Conservation (phyloP, 805 yeast genomes). For the Spencermartinsiella europaea region DNA sequence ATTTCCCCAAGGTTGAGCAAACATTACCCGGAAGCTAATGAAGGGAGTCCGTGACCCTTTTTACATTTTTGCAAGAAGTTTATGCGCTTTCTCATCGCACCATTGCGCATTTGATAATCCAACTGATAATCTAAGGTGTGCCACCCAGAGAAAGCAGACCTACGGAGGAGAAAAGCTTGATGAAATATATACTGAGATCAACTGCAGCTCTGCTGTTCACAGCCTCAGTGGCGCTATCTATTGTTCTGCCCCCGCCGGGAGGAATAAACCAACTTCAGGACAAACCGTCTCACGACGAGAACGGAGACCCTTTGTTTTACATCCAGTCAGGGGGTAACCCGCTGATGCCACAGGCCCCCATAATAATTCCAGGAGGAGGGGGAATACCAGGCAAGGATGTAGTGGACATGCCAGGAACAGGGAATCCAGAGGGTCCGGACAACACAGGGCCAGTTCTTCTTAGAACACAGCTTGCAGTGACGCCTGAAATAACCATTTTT, state of each 20-base stretch:
- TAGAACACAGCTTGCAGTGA: constrained; percentile 38
- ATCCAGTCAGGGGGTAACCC: constrained; percentile 8
- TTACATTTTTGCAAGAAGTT: no score
- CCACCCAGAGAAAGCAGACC: no score
- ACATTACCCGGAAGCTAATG: no score
- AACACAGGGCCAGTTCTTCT: constrained; percentile 29
- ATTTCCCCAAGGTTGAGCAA: no score
- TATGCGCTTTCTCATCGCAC: no score
- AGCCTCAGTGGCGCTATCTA: background rate
- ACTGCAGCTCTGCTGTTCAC: background rate
- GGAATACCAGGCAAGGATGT: background rate
- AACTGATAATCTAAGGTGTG: no score
- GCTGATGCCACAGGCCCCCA: background rate
- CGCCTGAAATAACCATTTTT: constrained; percentile 51
- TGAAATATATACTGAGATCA: background rate
- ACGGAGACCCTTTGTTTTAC: constrained; percentile 11
- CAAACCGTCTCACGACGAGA: constrained; percentile 6
- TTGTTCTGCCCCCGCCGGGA: constrained; percentile 1
- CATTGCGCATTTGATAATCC: no score
- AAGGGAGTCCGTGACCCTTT: no score
- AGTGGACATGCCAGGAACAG: background rate
- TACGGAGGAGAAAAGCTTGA: no score
- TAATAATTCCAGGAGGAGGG: constrained; percentile 2
- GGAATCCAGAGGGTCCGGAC: background rate
- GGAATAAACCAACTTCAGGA: constrained; percentile 7